These are phyloP conservation scores for Aureobasidium sp. DNA, from an alignment of 2,329 filamentous ascomycete genomes.

Conservation along the genomic window DNA sequence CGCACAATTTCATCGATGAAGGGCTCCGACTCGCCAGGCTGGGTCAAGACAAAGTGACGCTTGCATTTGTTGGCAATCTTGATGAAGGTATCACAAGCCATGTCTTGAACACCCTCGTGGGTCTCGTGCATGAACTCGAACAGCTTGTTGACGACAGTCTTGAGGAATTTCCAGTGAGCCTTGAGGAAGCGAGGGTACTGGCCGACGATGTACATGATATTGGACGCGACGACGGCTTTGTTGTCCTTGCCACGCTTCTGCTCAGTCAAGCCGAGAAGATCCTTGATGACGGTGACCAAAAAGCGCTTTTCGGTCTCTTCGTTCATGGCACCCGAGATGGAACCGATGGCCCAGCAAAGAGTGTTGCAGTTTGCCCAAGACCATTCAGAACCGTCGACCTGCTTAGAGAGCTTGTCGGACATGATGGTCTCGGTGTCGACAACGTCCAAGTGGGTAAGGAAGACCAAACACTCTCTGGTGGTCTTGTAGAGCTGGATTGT, in stretches of 20 bases:
- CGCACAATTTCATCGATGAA: conserved; percentile 99
- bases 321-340: conserved; percentile 98
- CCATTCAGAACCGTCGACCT: conserved; percentile 94
- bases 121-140: conserved; percentile 99
- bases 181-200: conserved; percentile 98
- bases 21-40: conserved; percentile 87
- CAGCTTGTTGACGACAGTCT: conserved; percentile 98
- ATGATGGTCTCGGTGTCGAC: conserved; percentile 97
- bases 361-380: conserved; percentile 99
- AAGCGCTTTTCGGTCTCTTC: conserved; percentile 99
- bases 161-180: conserved; percentile 99
- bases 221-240: conserved; percentile 96
- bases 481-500: conserved; percentile 99
- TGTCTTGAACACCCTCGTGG: conserved; percentile 98
- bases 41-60: conserved; percentile 90
- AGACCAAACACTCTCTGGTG: conserved; percentile 91
- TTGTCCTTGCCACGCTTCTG: conserved; percentile 99
- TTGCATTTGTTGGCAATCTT: conserved; percentile 99
- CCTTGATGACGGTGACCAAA: conserved; percentile 96
- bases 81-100: conserved; percentile 99
- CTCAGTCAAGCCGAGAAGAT: conserved; percentile 89
- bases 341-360: conserved; percentile 97
- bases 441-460: conserved; percentile 93
- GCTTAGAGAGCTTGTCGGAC: conserved; percentile 93
- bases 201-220: conserved; percentile 99